phyloP scores from a whole-genome alignment of 371 early-diverging fungal species.

The Mortierella sp. region DNA sequence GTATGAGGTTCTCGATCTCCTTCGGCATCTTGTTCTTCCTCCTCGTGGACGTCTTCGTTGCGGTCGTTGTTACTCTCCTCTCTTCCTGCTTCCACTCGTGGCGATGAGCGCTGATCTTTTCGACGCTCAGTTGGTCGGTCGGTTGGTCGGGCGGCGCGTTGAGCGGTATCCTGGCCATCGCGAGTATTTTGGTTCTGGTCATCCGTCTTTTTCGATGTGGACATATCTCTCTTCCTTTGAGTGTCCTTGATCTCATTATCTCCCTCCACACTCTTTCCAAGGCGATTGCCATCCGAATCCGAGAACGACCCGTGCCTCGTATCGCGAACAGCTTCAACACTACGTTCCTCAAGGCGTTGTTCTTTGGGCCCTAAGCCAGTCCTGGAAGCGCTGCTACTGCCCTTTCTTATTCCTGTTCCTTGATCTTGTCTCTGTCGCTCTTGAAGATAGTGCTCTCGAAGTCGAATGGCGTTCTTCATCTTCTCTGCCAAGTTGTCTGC shows the following conservation, averaged over 20 bases:
- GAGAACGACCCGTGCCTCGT: not conserved
- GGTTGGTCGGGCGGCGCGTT: conserved; percentile 7
- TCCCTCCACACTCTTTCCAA: not conserved
- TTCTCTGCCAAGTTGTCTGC: conserved; percentile 28
- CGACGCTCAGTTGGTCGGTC: conserved; percentile 4
- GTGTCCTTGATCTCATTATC: too few relatives aligned
- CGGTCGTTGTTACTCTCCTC: not conserved
- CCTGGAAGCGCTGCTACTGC: not conserved
- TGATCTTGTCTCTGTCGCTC: conserved; percentile 16
- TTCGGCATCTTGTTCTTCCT: not conserved
- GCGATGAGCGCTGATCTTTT: not conserved
- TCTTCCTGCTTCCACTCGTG: too few relatives aligned
- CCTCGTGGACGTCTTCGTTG: not conserved
- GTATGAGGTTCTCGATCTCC: not conserved
- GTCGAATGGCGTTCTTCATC: conserved; percentile 13
- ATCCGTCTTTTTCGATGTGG: not conserved
- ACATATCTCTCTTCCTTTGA: not conserved
- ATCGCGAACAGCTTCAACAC: not conserved
- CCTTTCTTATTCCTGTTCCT: not conserved
- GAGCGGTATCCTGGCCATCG: conserved; percentile 5
- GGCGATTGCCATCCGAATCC: not conserved
- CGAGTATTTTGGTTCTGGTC: not conserved
- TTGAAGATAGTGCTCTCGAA: conserved; percentile 21
- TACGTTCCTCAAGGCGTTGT: not conserved
- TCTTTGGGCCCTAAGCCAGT: not conserved